Conservation (phyloP, 805 yeast species). For the Candida patagonica region DNA sequence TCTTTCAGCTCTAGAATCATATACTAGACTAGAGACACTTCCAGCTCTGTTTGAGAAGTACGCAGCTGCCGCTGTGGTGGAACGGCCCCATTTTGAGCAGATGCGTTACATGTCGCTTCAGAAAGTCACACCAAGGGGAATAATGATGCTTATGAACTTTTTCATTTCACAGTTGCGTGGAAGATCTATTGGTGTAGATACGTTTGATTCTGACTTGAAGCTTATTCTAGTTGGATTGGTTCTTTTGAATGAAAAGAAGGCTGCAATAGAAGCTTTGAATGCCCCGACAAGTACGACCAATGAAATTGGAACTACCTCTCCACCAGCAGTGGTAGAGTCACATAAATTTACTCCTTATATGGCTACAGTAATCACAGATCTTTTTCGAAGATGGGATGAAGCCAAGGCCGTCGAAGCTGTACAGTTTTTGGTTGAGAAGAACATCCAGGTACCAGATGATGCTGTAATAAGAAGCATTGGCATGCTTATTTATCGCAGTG, state of each 20-base stretch:
- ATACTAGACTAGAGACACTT: not conserved
- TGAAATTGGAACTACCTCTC: not conserved
- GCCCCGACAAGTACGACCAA: not conserved
- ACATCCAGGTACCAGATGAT: conserved; percentile 14
- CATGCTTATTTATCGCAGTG: conserved; percentile 3
- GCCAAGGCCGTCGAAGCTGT: conserved; percentile 7
- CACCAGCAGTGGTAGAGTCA: not conserved
- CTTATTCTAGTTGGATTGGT: conserved; percentile 22
- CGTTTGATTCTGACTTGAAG: conserved; percentile 20
- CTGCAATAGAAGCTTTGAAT: not conserved
- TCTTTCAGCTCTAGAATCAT: conserved; percentile 13
- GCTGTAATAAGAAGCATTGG: conserved; percentile 7
- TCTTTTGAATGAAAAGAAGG: conserved; percentile 19
- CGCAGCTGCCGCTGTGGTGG: conserved; percentile 10
- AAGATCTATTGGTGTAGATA: conserved; percentile 2
- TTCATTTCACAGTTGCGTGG: conserved; percentile 9
- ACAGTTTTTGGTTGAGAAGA: not conserved
- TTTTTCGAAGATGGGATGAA: conserved; percentile 16
- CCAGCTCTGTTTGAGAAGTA: conserved; percentile 7
- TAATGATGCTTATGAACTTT: conserved; percentile 12
- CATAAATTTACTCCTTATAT: not conserved
- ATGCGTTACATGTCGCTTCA: conserved; percentile 24
- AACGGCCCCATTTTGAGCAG: conserved; percentile 26
- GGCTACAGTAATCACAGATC: conserved; percentile 7
- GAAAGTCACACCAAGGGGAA: conserved; percentile 13